A percentile compares a stretch with the other conserved stretches of the same genome.
Evolutionary conservation across 768 basidiomycete species (phyloP).

Genomic region (Pleurotus platypus): DNA sequence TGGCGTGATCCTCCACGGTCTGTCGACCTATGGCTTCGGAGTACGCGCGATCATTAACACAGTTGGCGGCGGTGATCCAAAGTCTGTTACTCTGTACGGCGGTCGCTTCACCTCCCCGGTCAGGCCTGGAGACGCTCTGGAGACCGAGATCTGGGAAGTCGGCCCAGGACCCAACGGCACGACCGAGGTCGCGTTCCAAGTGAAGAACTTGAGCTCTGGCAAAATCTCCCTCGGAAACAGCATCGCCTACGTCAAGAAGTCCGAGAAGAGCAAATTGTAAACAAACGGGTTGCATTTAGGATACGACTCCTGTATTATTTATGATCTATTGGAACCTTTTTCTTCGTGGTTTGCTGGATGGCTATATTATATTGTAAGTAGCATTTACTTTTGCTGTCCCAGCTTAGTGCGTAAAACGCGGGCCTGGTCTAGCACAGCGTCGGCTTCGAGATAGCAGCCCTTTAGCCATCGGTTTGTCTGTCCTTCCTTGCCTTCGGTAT

Average conservation of each 20-base stretch:
- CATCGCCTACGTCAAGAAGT: constrained; percentile 6
- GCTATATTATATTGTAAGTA: background rate
- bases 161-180: constrained; percentile 60
- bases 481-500: constrained; percentile 35
- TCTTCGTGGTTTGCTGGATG: background rate
- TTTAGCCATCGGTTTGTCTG: constrained; percentile 82
- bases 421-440: constrained; percentile 56
- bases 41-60: constrained; percentile 71
- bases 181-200: constrained; percentile 57
- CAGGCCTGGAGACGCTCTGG: constrained; percentile 75
- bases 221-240: constrained; percentile 36
- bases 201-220: constrained; percentile 54
- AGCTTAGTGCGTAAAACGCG: constrained; percentile 44
- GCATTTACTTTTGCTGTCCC: background rate
- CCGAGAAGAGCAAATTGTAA: constrained; percentile 13
- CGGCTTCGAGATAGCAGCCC: constrained; percentile 77
- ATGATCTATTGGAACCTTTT: background rate
- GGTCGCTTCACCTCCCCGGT: constrained; percentile 82
- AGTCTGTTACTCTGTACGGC: constrained; percentile 63
- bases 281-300: background rate
- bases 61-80: constrained; percentile 57
- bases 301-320: background rate
- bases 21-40: constrained; percentile 78
- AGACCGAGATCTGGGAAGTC: constrained; percentile 79
- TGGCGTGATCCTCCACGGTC: constrained; percentile 81